Evolutionary conservation across 2,329 filamentous ascomycete species (phyloP).

Genomic region (Aspergillus flavus): DNA sequence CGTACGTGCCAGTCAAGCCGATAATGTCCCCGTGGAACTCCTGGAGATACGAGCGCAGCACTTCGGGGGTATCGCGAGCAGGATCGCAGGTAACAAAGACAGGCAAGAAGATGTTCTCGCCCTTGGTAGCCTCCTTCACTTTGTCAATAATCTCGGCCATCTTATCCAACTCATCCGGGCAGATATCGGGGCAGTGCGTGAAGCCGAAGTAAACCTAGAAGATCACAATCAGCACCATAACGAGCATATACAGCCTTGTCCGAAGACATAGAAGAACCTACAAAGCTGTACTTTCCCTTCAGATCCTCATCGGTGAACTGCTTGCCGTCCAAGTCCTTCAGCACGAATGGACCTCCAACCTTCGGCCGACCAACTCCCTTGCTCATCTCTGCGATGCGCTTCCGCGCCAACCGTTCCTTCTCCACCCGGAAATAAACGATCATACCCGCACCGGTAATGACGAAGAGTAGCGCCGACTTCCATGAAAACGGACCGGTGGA

Average conservation of each 20-base stretch:
- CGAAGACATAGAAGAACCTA: constrained; percentile 29
- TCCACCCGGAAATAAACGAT: constrained; percentile 92
- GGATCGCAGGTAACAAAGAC: constrained; percentile 97
- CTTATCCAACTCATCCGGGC: constrained; percentile 98
- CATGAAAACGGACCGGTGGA: constrained; percentile 76
- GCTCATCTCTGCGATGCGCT: constrained; percentile 84
- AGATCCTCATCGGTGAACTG: constrained; percentile 77
- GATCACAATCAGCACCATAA: constrained; percentile 6
- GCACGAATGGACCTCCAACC: constrained; percentile 82
- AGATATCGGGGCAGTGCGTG: constrained; percentile 97
- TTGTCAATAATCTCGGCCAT: constrained; percentile 94
- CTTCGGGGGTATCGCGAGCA: constrained; percentile 81
- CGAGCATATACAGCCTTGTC: background rate
- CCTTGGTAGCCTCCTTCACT: constrained; percentile 47
- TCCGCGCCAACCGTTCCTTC: constrained; percentile 86
- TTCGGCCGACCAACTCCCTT: constrained; percentile 93
- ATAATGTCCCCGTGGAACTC: constrained; percentile 89
- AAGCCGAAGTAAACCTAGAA: constrained; percentile 93
- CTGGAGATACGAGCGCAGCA: constrained; percentile 79
- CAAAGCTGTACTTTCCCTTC: constrained; percentile 74
- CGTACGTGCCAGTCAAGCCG: constrained; percentile 89
- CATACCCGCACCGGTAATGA: constrained; percentile 74
- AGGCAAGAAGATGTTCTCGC: constrained; percentile 61
- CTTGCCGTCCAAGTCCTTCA: constrained; percentile 80
- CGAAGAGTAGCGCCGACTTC: constrained; percentile 85